Conservation (phyloP, 768 basidiomycete species). For the Suillus paluster region DNA sequence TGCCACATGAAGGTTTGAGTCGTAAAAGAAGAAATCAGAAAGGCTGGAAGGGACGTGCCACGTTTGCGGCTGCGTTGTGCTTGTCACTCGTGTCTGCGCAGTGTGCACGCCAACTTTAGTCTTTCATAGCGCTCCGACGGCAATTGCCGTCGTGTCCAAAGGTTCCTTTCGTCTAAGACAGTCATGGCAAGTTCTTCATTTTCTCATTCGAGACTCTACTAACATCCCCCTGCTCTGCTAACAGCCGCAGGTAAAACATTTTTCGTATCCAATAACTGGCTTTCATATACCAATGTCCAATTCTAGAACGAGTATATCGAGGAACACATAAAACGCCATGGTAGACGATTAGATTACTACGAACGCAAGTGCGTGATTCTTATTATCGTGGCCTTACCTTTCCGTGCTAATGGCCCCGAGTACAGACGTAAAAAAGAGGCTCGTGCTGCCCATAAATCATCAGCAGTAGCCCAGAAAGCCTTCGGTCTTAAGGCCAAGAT, state of each 20-base stretch:
- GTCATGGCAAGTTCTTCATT: conserved; percentile 31
- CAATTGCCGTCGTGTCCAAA: conserved; percentile 26
- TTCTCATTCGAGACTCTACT: conserved; percentile 7
- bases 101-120: background rate
- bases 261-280: background rate
- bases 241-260: conserved; percentile 66
- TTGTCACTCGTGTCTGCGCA: conserved; percentile 13
- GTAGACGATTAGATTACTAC: conserved; percentile 92
- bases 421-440: conserved; percentile 82
- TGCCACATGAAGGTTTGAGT: conserved; percentile 66
- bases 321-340: conserved; percentile 97
- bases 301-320: conserved; percentile 98
- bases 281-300: conserved; percentile 11
- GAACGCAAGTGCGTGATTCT: conserved; percentile 79
- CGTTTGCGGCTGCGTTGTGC: conserved; percentile 14
- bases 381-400: background rate
- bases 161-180: conserved; percentile 9
- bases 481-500: conserved; percentile 98
- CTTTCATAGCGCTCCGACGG: conserved; percentile 19
- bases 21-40: background rate
- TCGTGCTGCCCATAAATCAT: conserved; percentile 74
- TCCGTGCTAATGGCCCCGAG: background rate
- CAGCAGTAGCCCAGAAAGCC: conserved; percentile 87
- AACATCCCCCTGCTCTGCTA: conserved; percentile 12
- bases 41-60: conserved; percentile 4